Evolutionary conservation across 345 rosid species (phyloP), one percentile per base, ranked within the genome.

Genomic region (Noccaea caerulescens): DNA sequence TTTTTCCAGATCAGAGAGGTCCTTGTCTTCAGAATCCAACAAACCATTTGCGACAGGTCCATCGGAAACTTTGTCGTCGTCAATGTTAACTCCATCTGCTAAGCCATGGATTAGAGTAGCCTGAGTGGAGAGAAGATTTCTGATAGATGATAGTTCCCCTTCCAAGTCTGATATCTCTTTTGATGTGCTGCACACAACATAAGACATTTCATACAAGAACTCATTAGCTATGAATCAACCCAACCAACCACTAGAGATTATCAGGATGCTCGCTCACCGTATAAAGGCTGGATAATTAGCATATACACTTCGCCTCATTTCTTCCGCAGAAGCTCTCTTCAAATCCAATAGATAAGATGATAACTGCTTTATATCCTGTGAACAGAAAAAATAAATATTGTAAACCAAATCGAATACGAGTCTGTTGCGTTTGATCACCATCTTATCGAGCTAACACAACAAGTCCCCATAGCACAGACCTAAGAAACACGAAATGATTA

Each of bases 111-210:
- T 92, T 73, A 92, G 71, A 64, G 96, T 84, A 45, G 98, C 94
- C 81, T 95, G 99, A 51, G 96, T 95, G 25, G 99, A 92, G 47
- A 95, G 83, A 75, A 92, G 81, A 73, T 83, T 95, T 79, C 99
- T 81, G 67, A 95, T 95, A 66, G 99, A 85, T 33, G 88, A 86
- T 54, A 95, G 88, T 80, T 95, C 99, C 75, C 98, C 99, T 73
- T 95, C 99, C 66, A 95, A 84, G 77, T 95, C 99, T 0, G 98
- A 95, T 84, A 95, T 95, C 86, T 95, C 99, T 76, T 87, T 95
- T 0, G 99, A 95, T 11, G 99, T 95, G 30, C 99, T 95, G 85
- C 79, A 66, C 68, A 76, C 46, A 72, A 71, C 10, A 51, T n/a
- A 52, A 56, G 23, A 32, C 3, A 58, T 38, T 37, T 49, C 14